phyloP scores from a whole-genome alignment of 1,284 basidiomycete genomes.

The Fistulina hepatica region DNA sequence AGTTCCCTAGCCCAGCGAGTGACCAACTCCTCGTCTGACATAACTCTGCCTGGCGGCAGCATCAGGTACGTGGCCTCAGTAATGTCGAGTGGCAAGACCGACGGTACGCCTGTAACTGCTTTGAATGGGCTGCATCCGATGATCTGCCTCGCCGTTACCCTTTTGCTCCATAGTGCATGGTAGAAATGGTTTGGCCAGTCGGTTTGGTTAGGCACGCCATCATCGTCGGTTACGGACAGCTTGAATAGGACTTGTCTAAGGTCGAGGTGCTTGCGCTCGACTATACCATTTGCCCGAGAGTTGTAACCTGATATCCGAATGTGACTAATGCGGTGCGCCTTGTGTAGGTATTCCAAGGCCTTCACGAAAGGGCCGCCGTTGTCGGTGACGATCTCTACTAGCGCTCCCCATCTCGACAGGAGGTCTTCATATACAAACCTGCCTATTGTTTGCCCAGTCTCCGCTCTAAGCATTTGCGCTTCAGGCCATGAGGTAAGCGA shows the following conservation, averaged over 20 bases:
- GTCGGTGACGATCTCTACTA: slow-evolving; percentile 21
- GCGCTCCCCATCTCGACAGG: slow-evolving; percentile 15
- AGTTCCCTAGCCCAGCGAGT: slow-evolving; percentile 1
- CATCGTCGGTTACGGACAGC: slow-evolving; percentile 22
- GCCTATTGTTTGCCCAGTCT: slow-evolving; percentile 16
- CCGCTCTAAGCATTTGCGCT: slow-evolving; percentile 12
- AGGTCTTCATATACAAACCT: slow-evolving; percentile 20
- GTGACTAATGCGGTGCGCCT: slow-evolving; percentile 26
- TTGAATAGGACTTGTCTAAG: slow-evolving; percentile 29
- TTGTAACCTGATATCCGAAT: slow-evolving; percentile 37
- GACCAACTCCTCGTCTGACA: slow-evolving; percentile 7
- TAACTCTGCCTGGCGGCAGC: slow-evolving; percentile 18
- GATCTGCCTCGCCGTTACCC: slow-evolving; percentile 12
- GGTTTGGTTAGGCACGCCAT: slow-evolving; percentile 20
- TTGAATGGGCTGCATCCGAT: slow-evolving; percentile 18
- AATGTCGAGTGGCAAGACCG: slow-evolving; percentile 16
- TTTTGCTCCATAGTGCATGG: slow-evolving; percentile 21
- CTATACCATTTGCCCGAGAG: slow-evolving; percentile 28
- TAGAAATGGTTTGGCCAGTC: too few species aligned
- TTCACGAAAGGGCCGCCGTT: slow-evolving; percentile 26
- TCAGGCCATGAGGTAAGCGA: slow-evolving; percentile 19
- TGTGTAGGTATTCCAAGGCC: slow-evolving; percentile 21
- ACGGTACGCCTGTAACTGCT: slow-evolving; percentile 14
- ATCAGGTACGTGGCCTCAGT: slow-evolving; percentile 10
- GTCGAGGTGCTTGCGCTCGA: slow-evolving; percentile 28